Evolutionary conservation across 1,139 yeast species (phyloP), one percentile per base, ranked within the genome.

Genomic region (Ogataea hybrid): DNA sequence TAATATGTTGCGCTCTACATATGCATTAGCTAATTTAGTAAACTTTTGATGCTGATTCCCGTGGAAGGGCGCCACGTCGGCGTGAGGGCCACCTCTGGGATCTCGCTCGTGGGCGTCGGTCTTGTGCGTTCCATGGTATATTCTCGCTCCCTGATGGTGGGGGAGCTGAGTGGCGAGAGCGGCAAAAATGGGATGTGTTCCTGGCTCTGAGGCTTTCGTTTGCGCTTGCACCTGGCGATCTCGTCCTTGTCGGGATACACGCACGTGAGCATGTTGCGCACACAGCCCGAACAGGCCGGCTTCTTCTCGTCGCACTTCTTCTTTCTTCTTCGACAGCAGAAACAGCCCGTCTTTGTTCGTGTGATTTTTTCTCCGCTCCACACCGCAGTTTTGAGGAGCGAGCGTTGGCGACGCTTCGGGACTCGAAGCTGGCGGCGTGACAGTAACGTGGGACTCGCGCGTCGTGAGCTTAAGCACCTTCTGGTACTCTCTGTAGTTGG

Each of bases 291-390:
- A 51, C 82, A 77, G 5, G 61, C 56, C 1, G 81, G 81, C 37
- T 64, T 65, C 8, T 46, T 50, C 53, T 77, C 81, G 52, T 75
- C 73, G 55, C 82, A 77, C 56, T 76, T 77, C 65, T 77, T 76
- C 67, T 76, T 75, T 39, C 81, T 59, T 28, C 65, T 64, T 45
- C 79, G 72, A 52, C 82, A 65, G 34, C 68, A 62, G 41, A 62
- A 59, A 44, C 70, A 65, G 1, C 70, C 70, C 2, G 68, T 60
- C 40, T 61, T 64, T 3, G 67, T 62, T 47, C 69, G 56, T 21
- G 62, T 62, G 28, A 62, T 62, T 47, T 63, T 65, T 52, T 35
- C 54, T 60, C 37, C 32, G 30, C 32, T 31, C 22, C 25, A 34
- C 29, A 18, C 32, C 10, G 5, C 39, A 37, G 11, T 30, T 22